A percentile compares a stretch with the other conserved stretches of the same genome.
Conservation (phyloP, 495 filamentous ascomycete genomes). For the Penicillium crystallinum region DNA sequence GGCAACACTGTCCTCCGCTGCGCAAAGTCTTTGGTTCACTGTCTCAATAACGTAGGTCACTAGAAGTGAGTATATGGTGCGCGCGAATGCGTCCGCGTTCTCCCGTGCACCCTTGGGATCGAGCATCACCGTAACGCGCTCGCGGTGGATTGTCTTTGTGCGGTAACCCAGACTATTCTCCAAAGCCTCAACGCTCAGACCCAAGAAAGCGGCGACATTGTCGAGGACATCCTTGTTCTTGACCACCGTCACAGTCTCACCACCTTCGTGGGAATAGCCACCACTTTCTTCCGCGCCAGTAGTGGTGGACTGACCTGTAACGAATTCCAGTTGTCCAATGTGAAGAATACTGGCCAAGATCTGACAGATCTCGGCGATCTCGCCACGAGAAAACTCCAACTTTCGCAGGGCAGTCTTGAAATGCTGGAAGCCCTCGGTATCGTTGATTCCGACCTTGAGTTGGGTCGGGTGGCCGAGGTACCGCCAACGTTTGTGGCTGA, state of each 20-base stretch:
- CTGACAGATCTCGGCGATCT: constrained; percentile 96
- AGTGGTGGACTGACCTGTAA: constrained; percentile 68
- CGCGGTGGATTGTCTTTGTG: constrained; percentile 88
- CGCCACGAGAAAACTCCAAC: constrained; percentile 84
- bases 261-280: constrained; percentile 92
- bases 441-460: constrained; percentile 93
- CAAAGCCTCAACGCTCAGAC: constrained; percentile 70
- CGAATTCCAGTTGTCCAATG: constrained; percentile 92
- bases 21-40: constrained; percentile 86
- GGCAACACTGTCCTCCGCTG: constrained; percentile 76
- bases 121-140: constrained; percentile 95
- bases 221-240: constrained; percentile 87
- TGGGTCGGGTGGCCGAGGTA: constrained; percentile 96
- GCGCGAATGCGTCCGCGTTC: constrained; percentile 89
- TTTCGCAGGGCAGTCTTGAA: constrained; percentile 95
- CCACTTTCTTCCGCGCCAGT: constrained; percentile 85
- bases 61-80: constrained; percentile 91
- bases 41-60: constrained; percentile 89
- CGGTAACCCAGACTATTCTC: constrained; percentile 89
- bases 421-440: constrained; percentile 89
- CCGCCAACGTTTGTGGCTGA: constrained; percentile 75
- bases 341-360: constrained; percentile 87
- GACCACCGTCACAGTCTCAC: constrained; percentile 75
- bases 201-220: constrained; percentile 87
- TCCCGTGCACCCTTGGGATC: constrained; percentile 84